A percentile compares a stretch with the other conserved stretches of the same genome.
phyloP scores from a whole-genome alignment of 176 grass and related monocot species.

The Hsuehochloa calcarea region DNA sequence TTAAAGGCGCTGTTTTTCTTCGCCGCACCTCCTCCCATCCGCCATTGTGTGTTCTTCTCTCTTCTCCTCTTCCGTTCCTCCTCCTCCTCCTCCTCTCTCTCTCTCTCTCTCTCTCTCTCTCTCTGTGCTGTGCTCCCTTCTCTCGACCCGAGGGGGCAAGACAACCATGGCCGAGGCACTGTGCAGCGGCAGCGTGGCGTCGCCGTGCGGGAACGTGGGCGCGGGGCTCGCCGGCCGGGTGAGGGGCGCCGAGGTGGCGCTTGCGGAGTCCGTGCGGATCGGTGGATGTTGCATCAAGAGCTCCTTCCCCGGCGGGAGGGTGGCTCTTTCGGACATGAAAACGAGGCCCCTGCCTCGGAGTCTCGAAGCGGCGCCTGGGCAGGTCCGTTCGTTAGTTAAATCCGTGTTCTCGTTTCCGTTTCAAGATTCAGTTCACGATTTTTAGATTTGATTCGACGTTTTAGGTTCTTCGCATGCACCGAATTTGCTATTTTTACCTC shows the following conservation, averaged over 20 bases:
- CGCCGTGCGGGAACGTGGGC: not conserved
- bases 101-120: no score
- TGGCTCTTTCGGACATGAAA: slow-evolving; percentile 36
- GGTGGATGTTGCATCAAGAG: slow-evolving; percentile 16
- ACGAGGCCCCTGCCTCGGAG: slow-evolving; percentile 19
- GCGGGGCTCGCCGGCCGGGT: not conserved
- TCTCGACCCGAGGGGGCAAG: not conserved
- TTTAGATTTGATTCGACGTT: not conserved
- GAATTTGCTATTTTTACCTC: not conserved
- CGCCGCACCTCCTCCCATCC: slow-evolving; percentile 28
- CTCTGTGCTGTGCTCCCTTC: not conserved
- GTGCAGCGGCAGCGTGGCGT: slow-evolving; percentile 29
- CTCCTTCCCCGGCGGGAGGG: slow-evolving; percentile 46
- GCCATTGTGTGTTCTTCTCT: not conserved
- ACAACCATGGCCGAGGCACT: slow-evolving; percentile 48
- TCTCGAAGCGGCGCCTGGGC: slow-evolving; percentile 31
- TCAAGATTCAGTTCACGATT: not conserved
- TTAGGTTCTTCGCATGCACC: not conserved
- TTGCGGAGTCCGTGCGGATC: slow-evolving; percentile 22
- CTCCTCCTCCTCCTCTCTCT: no score
- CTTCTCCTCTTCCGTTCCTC: not conserved
- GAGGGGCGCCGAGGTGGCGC: slow-evolving; percentile 21
- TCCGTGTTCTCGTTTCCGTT: not conserved
- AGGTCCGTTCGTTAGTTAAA: slow-evolving; percentile 27
- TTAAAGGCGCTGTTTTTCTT: slow-evolving; percentile 11